Percentiles rank a stretch among this genome's conserved stretches.
Evolutionary conservation across 2,329 filamentous ascomycete species (phyloP).

Genomic region (Cladosporium austrohemisphaericum): DNA sequence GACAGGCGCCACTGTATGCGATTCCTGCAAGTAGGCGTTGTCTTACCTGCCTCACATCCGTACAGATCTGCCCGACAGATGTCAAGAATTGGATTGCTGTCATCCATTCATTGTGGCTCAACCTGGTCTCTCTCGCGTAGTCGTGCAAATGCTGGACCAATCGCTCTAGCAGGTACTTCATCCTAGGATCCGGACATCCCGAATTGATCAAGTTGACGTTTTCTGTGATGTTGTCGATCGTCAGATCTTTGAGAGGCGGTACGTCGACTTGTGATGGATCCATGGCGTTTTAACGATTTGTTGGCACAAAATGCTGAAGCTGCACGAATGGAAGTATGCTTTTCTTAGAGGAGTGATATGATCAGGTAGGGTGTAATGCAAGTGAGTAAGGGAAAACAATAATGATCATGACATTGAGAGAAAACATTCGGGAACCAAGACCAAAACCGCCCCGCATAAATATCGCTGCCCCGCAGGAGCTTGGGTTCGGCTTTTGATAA

Average conservation of each 20-base stretch:
- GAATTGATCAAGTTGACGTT: conserved; percentile 74
- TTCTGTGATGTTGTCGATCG: conserved; percentile 74
- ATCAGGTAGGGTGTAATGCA: too few species aligned
- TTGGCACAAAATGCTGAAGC: too few species aligned
- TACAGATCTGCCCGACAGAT: conserved; percentile 68
- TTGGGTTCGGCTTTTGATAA: conserved; percentile 10
- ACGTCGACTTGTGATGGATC: conserved; percentile 43
- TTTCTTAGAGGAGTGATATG: neutral
- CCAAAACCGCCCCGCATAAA: conserved; percentile 6
- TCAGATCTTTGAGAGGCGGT: conserved; percentile 64
- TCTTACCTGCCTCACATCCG: conserved; percentile 67
- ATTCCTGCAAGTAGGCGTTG: neutral
- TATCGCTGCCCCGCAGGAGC: conserved; percentile 1
- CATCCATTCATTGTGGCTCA: conserved; percentile 78
- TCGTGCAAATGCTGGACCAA: conserved; percentile 76
- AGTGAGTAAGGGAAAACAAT: neutral
- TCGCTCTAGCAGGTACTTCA: conserved; percentile 69
- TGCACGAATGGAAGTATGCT: neutral
- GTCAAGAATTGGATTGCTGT: conserved; percentile 68
- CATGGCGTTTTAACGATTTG: conserved; percentile 38
- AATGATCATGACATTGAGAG: neutral
- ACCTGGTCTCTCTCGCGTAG: conserved; percentile 72
- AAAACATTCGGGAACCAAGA: neutral
- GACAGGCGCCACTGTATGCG: neutral
- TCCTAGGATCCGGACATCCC: conserved; percentile 59